Conservation (phyloP, 345 rosid species). For the Geranium rotundifolium region DNA sequence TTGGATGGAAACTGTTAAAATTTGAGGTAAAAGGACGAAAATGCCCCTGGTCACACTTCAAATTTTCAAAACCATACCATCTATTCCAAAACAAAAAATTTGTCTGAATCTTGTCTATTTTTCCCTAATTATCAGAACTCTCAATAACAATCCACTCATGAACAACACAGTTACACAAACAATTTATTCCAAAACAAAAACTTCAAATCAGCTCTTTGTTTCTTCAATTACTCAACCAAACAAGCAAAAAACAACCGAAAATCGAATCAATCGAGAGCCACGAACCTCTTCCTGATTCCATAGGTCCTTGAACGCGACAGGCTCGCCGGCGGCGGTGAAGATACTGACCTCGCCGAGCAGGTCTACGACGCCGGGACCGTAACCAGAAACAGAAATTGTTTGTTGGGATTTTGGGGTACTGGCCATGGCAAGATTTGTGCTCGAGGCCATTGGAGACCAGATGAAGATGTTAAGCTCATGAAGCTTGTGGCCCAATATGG, state of each 20-base stretch:
- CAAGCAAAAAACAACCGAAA: neutral
- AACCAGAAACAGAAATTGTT: slow-evolving; percentile 22
- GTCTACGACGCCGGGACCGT: slow-evolving; percentile 25
- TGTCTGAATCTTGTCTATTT: no score
- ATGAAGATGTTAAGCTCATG: slow-evolving; percentile 70
- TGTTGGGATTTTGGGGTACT: no score
- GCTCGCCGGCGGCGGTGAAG: slow-evolving; percentile 52
- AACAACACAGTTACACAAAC: neutral
- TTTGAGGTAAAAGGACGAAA: no score
- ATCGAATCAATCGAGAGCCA: neutral
- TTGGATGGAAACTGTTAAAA: no score
- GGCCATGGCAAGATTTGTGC: slow-evolving; percentile 34
- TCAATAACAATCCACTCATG: neutral
- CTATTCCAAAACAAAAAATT: no score
- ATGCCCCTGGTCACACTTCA: no score
- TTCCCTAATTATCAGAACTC: neutral
- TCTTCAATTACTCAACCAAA: neutral
- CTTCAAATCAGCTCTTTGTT: no score
- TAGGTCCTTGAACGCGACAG: slow-evolving; percentile 54
- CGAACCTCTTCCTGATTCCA: slow-evolving; percentile 79
- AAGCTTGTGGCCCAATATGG: slow-evolving; percentile 70
- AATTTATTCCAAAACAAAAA: no score
- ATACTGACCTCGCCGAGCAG: slow-evolving; percentile 49
- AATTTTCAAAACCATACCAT: no score
- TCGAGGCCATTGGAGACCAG: slow-evolving; percentile 94